These are phyloP conservation scores for Teunomyces aglyptinius DNA, from an alignment of 805 yeast genomes.

Conservation along the genomic window DNA sequence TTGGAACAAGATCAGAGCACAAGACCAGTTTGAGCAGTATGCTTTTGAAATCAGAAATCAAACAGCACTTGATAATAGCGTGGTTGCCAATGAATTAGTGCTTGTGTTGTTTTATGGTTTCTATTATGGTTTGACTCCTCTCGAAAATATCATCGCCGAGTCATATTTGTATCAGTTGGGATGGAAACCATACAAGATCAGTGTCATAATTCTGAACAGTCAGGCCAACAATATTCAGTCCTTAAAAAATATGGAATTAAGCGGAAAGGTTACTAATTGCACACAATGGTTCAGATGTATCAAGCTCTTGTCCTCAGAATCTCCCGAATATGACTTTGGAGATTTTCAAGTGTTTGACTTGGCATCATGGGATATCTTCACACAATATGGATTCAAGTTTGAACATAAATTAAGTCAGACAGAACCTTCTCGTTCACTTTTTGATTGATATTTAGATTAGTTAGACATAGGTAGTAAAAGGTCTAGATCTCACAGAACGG, in stretches of 20 bases:
- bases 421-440: slow-evolving; percentile 22
- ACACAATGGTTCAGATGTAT: slow-evolving; percentile 29
- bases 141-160: slow-evolving; percentile 44
- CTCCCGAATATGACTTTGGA: slow-evolving; percentile 25
- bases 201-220: slow-evolving; percentile 5
- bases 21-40: slow-evolving; percentile 31
- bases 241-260: slow-evolving; percentile 5
- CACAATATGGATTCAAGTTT: slow-evolving; percentile 36
- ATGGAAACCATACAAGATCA: slow-evolving; percentile 39
- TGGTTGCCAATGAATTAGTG: slow-evolving; percentile 32
- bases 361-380: slow-evolving; percentile 39
- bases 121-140: slow-evolving; percentile 42
- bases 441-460: slow-evolving; percentile 5
- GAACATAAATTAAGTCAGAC: slow-evolving; percentile 32
- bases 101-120: slow-evolving; percentile 43
- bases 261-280: slow-evolving; percentile 7
- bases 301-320: slow-evolving; percentile 13
- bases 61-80: slow-evolving; percentile 19
- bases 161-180: slow-evolving; percentile 36
- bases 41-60: slow-evolving; percentile 28
- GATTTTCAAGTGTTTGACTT: slow-evolving; percentile 44
- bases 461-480: background rate
- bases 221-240: slow-evolving; percentile 8
- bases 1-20: slow-evolving; percentile 41
- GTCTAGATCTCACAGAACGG: slow-evolving; percentile 1